These are phyloP conservation scores for Saxispiralis lemnorum DNA, from an alignment of 495 filamentous ascomycete species.

Conservation along the genomic window DNA sequence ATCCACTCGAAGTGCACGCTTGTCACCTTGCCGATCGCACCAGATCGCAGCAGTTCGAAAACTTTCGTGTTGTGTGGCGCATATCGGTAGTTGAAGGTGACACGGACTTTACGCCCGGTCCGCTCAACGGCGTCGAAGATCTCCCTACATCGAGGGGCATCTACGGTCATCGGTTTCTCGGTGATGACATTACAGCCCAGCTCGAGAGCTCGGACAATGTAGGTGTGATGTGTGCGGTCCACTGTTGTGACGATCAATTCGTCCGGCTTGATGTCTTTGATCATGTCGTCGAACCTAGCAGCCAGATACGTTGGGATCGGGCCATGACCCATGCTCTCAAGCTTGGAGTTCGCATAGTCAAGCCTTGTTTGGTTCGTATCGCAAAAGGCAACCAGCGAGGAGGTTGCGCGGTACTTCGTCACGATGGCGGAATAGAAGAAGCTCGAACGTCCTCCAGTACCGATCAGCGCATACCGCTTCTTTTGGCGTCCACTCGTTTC, in stretches of 20 bases:
- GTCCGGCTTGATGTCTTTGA: conserved; percentile 34
- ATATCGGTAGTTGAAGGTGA: conserved; percentile 36
- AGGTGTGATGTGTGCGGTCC: conserved; percentile 38
- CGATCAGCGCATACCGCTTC: conserved; percentile 13
- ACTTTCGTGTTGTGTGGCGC: conserved; percentile 35
- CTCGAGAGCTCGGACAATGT: conserved; percentile 37
- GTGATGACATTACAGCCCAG: conserved; percentile 39
- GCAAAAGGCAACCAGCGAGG: conserved; percentile 30
- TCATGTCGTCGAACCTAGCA: conserved; percentile 35
- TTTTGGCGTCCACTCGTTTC: no score
- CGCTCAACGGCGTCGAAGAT: conserved; percentile 30
- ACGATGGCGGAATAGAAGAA: conserved; percentile 42
- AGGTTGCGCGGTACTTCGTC: conserved; percentile 29
- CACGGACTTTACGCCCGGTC: conserved; percentile 26
- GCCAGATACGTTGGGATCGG: conserved; percentile 34
- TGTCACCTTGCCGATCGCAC: conserved; percentile 35
- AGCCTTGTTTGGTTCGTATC: conserved; percentile 30
- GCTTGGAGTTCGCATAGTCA: conserved; percentile 26
- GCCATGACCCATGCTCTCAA: conserved; percentile 14
- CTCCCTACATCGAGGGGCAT: conserved; percentile 32
- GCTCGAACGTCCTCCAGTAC: conserved; percentile 29
- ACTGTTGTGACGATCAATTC: conserved; percentile 41
- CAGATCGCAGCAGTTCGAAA: conserved; percentile 30
- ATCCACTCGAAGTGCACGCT: conserved; percentile 45
- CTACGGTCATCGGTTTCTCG: conserved; percentile 45